phyloP scores from a whole-genome alignment of 2,329 filamentous ascomycete genomes.

The Raffaelea arxii region DNA sequence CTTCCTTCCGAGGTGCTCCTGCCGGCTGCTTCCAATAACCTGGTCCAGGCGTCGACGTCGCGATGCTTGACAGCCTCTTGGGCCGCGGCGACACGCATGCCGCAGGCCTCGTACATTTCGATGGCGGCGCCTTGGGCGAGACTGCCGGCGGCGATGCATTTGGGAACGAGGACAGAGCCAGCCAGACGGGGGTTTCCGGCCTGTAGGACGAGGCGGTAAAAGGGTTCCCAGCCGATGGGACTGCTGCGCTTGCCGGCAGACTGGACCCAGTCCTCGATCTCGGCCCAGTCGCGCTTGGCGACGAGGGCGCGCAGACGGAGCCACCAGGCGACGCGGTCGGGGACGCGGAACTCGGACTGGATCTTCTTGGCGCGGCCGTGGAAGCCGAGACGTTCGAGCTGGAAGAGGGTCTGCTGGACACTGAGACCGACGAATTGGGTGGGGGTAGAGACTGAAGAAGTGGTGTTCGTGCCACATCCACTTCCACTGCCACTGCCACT shows the following conservation, averaged over 20 bases:
- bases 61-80: conserved; percentile 82
- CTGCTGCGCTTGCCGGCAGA: conserved; percentile 70
- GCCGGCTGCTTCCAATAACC: conserved; percentile 64
- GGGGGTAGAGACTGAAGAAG: too few relatives aligned
- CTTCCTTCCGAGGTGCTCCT: conserved; percentile 54
- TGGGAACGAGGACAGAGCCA: conserved; percentile 72
- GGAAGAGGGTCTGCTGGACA: conserved; percentile 86
- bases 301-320: conserved; percentile 78
- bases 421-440: conserved; percentile 81
- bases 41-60: conserved; percentile 65
- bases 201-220: conserved; percentile 79
- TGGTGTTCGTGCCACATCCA: too few relatives aligned
- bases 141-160: conserved; percentile 72
- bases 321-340: conserved; percentile 88
- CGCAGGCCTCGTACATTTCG: conserved; percentile 94
- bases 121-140: conserved; percentile 61
- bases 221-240: conserved; percentile 96
- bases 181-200: conserved; percentile 88
- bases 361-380: conserved; percentile 79
- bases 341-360: conserved; percentile 84
- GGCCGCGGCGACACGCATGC: conserved; percentile 76
- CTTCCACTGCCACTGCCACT: too few relatives aligned
- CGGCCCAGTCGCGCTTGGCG: conserved; percentile 81
- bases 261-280: conserved; percentile 84
- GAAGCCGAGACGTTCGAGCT: conserved; percentile 73